phyloP scores from a whole-genome alignment of 192 early-diverging fungal genomes.

The Cetraspora pellucida region DNA sequence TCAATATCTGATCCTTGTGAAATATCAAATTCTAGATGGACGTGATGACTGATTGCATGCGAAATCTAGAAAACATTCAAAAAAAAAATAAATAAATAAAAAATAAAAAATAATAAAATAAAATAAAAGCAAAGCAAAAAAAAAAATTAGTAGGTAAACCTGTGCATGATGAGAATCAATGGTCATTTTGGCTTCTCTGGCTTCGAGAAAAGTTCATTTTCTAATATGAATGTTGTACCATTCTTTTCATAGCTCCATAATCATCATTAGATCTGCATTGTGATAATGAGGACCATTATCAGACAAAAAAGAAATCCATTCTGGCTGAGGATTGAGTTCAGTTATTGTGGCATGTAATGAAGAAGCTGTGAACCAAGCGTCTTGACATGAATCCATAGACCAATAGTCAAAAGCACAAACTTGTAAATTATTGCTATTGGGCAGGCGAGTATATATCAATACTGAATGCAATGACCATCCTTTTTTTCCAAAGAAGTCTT shows the following conservation, averaged over 20 bases:
- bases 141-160: background rate
- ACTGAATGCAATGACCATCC: background rate
- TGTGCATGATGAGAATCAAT: constrained; percentile 1
- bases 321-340: background rate
- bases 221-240: background rate
- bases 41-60: background rate
- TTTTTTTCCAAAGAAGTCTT: constrained; percentile 12
- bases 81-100: background rate
- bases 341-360: background rate
- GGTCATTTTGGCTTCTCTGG: background rate
- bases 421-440: background rate
- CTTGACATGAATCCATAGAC: background rate
- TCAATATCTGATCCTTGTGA: background rate
- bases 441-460: background rate
- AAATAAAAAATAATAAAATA: background rate
- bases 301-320: too few species aligned
- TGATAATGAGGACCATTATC: background rate
- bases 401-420: constrained; percentile 4
- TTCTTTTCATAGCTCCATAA: background rate
- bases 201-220: background rate
- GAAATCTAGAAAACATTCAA: background rate
- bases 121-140: too few species aligned
- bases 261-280: background rate
- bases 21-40: background rate
- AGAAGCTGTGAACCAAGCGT: constrained; percentile 5